These are phyloP conservation scores for Pinus taeda DNA, from an alignment of 75 land plant species.

Conservation along the genomic window DNA sequence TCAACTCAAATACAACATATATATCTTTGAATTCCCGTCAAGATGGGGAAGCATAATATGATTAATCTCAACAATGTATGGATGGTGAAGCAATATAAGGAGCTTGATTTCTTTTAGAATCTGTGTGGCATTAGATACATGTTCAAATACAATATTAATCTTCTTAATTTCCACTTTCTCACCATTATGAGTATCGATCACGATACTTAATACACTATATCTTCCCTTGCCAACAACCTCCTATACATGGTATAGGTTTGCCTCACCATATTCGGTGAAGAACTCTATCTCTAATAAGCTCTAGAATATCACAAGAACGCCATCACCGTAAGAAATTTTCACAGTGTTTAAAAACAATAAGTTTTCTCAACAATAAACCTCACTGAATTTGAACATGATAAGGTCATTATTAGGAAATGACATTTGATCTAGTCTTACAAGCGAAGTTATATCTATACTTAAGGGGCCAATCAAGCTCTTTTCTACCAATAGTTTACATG, in stretches of 20 bases:
- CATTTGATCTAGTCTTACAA: background rate
- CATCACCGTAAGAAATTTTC: background rate
- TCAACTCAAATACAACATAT: constrained; percentile 91
- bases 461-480: background rate
- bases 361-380: background rate
- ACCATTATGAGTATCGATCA: constrained; percentile 70
- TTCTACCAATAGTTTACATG: background rate
- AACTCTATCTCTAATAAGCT: constrained; percentile 63
- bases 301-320: constrained; percentile 18
- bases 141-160: constrained; percentile 75
- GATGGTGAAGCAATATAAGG: constrained; percentile 64
- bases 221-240: constrained; percentile 94
- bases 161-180: constrained; percentile 81
- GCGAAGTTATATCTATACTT: background rate
- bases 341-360: background rate
- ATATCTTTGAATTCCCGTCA: constrained; percentile 86
- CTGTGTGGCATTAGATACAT: constrained; percentile 73
- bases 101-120: constrained; percentile 73
- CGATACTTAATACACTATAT: constrained; percentile 86
- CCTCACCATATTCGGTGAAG: constrained; percentile 94
- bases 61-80: constrained; percentile 88
- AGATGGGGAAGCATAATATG: constrained; percentile 93
- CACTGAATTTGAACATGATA: background rate
- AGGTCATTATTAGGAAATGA: background rate
- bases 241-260: constrained; percentile 63